Evolutionary conservation across 2,329 filamentous ascomycete genomes (phyloP), one percentile per base, ranked within the genome.

Genomic region (Mollisiaceae sp.): DNA sequence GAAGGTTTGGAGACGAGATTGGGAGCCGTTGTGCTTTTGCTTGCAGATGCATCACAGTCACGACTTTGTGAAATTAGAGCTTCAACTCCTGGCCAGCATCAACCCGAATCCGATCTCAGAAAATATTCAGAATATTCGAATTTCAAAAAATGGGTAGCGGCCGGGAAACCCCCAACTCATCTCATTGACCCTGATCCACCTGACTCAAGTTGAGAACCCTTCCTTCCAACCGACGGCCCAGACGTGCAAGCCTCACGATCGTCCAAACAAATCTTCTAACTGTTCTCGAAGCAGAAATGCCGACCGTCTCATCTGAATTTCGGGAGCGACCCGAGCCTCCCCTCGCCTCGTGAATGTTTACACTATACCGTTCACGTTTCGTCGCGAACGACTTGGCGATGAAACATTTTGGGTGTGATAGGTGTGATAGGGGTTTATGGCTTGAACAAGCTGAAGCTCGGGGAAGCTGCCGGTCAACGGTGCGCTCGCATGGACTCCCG

Each of bases 351-450:
- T 18, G 15, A 12, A 54, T 27, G 50, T 54, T 54, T 54, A 50
- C 45, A 32, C 27, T 32, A 11, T 50, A 24, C 45, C 45, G 45
- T 50, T 50, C 6, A 27, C n/a, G 45, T 50, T 50, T 50, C 45
- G 45, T 50, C 45, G 5, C 50, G 14, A 54, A 18, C 24, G 50
- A 54, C 24, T 54, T 24, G 32, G 50, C 22, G 18, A 27, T 54
- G 50, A 54, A 54, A 54, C 50, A 54, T 54, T 35, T 35, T 18
- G 22, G 50, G 43, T 47, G 50, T 32, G 27, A 32, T 32, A 32
- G 27, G 27, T 32, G 50, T 54, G 50, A 54, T 54, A 54, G 50
- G 50, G 50, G 50, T 54, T 54, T 24, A 54, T 54, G 50, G 50
- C 50, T 54, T 54, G 11, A n/a, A 32, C 12, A 3, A 8, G 9